These are phyloP conservation scores for Paecilomyces niveus DNA, from an alignment of 2,329 filamentous ascomycete genomes.

Conservation along the genomic window DNA sequence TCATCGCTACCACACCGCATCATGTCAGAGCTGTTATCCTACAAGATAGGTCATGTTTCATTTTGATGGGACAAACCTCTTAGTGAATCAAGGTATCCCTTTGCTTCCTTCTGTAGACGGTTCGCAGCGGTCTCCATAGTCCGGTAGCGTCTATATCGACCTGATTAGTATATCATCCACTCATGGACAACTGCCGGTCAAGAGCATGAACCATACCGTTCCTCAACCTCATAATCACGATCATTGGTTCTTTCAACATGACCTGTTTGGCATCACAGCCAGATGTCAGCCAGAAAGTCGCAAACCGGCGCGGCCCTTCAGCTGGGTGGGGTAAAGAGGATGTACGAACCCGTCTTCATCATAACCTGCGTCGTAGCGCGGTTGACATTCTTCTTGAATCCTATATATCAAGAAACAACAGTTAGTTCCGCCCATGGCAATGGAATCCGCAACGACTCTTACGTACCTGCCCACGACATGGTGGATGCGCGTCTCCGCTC, in stretches of 20 bases:
- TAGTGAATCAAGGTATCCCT: slow-evolving; percentile 93
- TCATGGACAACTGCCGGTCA: neutral
- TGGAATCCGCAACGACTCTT: neutral
- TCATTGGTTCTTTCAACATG: slow-evolving; percentile 99
- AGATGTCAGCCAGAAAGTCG: neutral
- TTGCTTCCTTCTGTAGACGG: slow-evolving; percentile 92
- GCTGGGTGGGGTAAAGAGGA: slow-evolving; percentile 11
- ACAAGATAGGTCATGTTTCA: neutral
- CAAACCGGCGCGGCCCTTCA: neutral
- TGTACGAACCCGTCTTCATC: slow-evolving; percentile 84
- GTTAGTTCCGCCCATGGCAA: slow-evolving; percentile 5
- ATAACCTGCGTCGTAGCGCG: slow-evolving; percentile 99
- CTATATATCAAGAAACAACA: slow-evolving; percentile 35
- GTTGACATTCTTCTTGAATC: slow-evolving; percentile 95
- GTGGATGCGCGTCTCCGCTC: slow-evolving; percentile 12
- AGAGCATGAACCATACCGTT: slow-evolving; percentile 51
- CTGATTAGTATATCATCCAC: slow-evolving; percentile 10
- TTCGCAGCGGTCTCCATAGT: slow-evolving; percentile 95
- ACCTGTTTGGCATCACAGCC: slow-evolving; percentile 40
- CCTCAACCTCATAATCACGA: slow-evolving; percentile 96
- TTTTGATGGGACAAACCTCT: slow-evolving; percentile 54
- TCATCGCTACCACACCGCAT: slow-evolving; percentile 68
- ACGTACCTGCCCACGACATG: slow-evolving; percentile 66
- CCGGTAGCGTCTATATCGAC: slow-evolving; percentile 67
- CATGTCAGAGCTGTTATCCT: neutral